Conservation (phyloP, 306 rosid species). For the Albizia julibrissin region DNA sequence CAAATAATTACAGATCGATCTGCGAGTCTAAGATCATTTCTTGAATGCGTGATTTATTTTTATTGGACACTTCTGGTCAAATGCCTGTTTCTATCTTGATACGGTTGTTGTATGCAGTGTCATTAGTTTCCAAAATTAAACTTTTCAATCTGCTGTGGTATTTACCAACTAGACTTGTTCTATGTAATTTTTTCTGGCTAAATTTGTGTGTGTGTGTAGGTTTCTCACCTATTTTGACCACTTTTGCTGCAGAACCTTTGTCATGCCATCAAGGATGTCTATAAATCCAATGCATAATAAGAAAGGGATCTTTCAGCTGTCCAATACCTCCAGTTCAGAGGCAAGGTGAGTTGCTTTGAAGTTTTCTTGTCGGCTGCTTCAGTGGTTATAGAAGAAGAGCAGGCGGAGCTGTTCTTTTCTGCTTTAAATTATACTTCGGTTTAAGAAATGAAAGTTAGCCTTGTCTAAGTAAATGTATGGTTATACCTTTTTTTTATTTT, state of each 20-base stretch:
- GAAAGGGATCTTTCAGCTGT: constrained; percentile 77
- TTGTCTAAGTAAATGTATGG: background rate
- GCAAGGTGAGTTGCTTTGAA: constrained; percentile 55
- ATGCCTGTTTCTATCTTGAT: background rate
- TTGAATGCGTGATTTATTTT: background rate
- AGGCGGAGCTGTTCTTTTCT: background rate
- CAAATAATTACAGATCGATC: background rate
- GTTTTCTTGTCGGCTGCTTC: constrained; percentile 18
- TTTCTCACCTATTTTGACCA: constrained; percentile 5
- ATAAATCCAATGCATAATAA: constrained; percentile 89
- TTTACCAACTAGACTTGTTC: background rate
- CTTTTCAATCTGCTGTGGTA: background rate
- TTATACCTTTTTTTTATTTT: background rate
- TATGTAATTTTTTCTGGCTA: background rate
- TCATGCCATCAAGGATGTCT: constrained; percentile 95
- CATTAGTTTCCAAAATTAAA: background rate
- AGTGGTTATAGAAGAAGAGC: background rate
- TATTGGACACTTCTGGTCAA: background rate
- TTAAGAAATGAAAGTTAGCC: background rate
- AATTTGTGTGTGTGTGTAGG: background rate
- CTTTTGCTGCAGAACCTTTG: constrained; percentile 73
- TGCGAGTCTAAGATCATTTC: background rate
- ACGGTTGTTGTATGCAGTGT: background rate
- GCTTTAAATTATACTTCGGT: constrained; percentile 7
- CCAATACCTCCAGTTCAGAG: constrained; percentile 56